Conservation (phyloP, 257 asterid species). For the Handroanthus guayacan region DNA sequence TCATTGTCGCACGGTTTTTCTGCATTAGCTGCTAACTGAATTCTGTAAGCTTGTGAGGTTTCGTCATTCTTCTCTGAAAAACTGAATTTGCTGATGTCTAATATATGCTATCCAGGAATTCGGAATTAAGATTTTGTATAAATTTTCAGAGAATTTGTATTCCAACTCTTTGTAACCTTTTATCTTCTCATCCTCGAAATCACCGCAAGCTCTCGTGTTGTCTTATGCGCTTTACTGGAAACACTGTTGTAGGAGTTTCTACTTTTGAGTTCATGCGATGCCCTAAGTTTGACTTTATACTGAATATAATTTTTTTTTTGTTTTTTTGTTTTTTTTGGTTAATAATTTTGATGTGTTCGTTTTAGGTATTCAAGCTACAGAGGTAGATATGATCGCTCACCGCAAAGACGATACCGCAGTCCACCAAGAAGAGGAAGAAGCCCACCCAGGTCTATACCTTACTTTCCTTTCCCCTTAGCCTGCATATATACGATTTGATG, state of each 20-base stretch:
- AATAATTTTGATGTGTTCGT: constrained; percentile 7
- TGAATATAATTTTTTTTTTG: no score
- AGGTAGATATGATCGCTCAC: constrained; percentile 66
- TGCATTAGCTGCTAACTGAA: not conserved
- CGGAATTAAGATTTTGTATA: constrained; percentile 3
- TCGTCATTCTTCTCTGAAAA: not conserved
- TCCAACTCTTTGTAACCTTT: not conserved
- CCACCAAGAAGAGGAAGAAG: constrained; percentile 88
- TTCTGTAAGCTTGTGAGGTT: constrained; percentile 1
- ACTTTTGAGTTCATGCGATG: not conserved
- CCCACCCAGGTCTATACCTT: constrained; percentile 76
- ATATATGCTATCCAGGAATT: not conserved
- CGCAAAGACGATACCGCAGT: constrained; percentile 65
- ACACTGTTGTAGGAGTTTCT: constrained; percentile 3
- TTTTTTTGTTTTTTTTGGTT: no score
- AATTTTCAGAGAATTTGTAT: not conserved
- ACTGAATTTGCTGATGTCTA: not conserved
- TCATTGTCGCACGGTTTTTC: not conserved
- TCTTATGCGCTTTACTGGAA: not conserved
- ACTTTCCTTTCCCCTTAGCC: not conserved
- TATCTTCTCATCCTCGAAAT: not conserved
- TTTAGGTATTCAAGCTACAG: constrained; percentile 78
- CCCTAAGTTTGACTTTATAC: not conserved
- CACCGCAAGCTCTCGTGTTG: not conserved
- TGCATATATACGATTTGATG: not conserved